Evolutionary conservation across 768 basidiomycete species (phyloP), one percentile per base, ranked within the genome.

Genomic region (Calocybe gangraenosa): DNA sequence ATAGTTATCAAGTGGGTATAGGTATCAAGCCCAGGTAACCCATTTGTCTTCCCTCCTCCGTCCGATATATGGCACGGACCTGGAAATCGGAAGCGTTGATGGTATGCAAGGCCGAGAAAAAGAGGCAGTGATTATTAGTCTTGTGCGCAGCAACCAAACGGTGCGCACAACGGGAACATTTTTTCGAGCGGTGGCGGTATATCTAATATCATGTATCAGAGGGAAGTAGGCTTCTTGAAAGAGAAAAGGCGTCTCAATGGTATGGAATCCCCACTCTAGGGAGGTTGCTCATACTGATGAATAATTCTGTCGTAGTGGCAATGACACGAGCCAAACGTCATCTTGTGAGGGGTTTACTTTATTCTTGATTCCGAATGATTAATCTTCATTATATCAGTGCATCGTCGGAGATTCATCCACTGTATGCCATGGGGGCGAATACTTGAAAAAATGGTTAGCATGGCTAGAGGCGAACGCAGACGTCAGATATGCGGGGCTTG

Each of bases 91-190:
- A 1, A 91, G 87, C 0, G 93, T 98, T 1, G 96, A 98, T 58
- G 92, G 93, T 0, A 89, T 97, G 84, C 96, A 99, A 69, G 95
- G 95, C 0, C 79, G 96, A 39, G 95, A 99, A 62, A 92, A 92
- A 54, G 92, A 98, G 43, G 92, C 92, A 0, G 81, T 98, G 31
- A 79, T 98, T 18, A 88, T 99, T 42, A 90, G 82, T 53, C 77
- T 99, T 3, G 96, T 98, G 1, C 75, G 96, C 19, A 94, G 92
- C 53, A 99, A 98, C 56, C 82, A 87, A 42, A 82, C 78, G 65
- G 88, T 84, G 48, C 3, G 68, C 58, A 20, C 36, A n/a, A n/a
- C n/a, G 11, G 17, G 4, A n/a, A 6, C 37, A n/a, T n/a, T n/a
- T n/a, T n/a, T n/a, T n/a, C n/a, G n/a, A n/a, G n/a, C 7, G 25